Evolutionary conservation across 148 eudicot genomes (phyloP), one percentile per base, ranked within the genome.

Genomic region (Polygonum maritimum): DNA sequence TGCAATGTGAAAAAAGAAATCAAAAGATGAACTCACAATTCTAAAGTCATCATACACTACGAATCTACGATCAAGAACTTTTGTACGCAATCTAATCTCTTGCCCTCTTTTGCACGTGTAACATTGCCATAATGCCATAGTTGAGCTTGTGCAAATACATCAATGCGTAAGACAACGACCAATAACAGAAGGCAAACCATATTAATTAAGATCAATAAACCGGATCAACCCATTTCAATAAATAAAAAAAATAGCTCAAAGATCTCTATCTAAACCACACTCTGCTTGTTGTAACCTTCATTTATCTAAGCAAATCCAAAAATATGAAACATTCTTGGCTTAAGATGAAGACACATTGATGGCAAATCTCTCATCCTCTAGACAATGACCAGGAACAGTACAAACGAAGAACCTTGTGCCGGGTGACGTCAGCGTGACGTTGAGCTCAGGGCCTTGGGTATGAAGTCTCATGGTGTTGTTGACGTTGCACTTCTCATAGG

Each of bases 401-500:
- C 80, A 74, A 54, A 81, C 76, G 84, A 81, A 84, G 54, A 79
- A 83, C 74, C 62, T 76, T 52, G 11, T 49, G 0, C 82, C 87
- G 6, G 19, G 65, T 2, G 70, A 57, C 11, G 16, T 31, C 15
- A 84, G 76, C 31, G 70, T 33, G 10, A 81, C 57, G 3, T 10
- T 79, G 31, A 67, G 38, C 18, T 45, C 83, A 1, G 87, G 87
- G 19, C 81, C 81, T 18, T 70, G 41, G 19, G 67, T 44, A 13
- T 78, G 63, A 35, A 80, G 35, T 6, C 14, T 73, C 54, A 80
- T 78, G 36, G 83, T 67, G 44, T 75, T 73, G 18, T 74, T 77
- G 10, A 73, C 48, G 71, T 88, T 78, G 84, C 90, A 88, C 22
- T 80, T 48, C 11, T 85, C 81, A 57, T 72, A 87, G 3, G 74